These are phyloP conservation scores for Carpinus viminea DNA, from an alignment of 306 rosid species.

Conservation along the genomic window DNA sequence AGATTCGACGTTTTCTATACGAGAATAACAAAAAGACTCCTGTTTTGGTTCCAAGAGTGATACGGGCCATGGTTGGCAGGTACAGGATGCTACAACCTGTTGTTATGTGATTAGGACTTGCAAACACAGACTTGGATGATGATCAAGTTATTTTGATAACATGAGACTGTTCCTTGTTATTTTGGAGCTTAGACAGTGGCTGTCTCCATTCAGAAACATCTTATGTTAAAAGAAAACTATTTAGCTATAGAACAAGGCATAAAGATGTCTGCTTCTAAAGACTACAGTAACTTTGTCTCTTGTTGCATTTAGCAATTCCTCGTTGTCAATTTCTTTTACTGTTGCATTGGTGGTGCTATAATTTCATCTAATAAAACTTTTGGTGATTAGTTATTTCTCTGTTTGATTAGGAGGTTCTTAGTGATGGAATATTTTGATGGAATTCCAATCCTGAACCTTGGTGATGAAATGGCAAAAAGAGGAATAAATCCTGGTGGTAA, in stretches of 20 bases:
- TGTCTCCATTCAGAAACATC: not conserved
- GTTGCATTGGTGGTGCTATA: constrained; percentile 22
- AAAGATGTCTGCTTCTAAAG: not conserved
- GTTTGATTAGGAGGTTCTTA: constrained; percentile 67
- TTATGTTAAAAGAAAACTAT: not conserved
- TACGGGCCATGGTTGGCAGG: constrained; percentile 74
- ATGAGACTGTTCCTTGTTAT: constrained; percentile 9
- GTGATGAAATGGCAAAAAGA: constrained; percentile 87
- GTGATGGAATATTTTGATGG: constrained; percentile 95
- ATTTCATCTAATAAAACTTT: constrained; percentile 27
- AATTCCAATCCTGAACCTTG: constrained; percentile 85
- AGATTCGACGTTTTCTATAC: constrained; percentile 63
- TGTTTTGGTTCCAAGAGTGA: constrained; percentile 78
- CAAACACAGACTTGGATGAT: constrained; percentile 20
- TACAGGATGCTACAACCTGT: constrained; percentile 31
- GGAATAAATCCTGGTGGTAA: constrained; percentile 80
- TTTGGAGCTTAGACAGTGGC: constrained; percentile 1
- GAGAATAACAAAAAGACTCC: constrained; percentile 69
- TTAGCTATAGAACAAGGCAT: not conserved
- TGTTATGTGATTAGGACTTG: constrained; percentile 29
- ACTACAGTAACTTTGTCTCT: not conserved
- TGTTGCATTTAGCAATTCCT: constrained; percentile 1
- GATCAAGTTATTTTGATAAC: too few species aligned
- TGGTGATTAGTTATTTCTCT: constrained; percentile 32
- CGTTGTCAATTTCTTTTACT: not conserved